These are phyloP conservation scores for Cordia subcordata DNA, from an alignment of 257 asterid genomes.

Conservation along the genomic window DNA sequence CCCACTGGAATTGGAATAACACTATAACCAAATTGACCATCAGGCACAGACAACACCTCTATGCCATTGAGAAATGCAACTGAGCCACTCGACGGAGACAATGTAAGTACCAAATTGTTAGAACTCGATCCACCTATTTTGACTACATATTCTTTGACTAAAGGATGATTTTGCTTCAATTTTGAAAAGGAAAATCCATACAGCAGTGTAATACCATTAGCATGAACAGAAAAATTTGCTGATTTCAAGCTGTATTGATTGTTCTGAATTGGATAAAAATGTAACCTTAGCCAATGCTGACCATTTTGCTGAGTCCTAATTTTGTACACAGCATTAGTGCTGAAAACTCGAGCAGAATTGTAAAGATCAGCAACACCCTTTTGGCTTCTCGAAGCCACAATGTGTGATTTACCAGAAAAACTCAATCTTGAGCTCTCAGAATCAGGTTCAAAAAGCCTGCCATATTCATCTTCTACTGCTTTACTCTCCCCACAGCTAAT, in stretches of 20 bases:
- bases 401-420: constrained; percentile 19
- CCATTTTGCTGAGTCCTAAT: constrained; percentile 29
- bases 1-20: constrained; percentile 23
- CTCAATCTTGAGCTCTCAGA: constrained; percentile 24
- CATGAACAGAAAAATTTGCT: constrained; percentile 35
- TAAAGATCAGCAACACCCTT: constrained; percentile 13
- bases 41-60: constrained; percentile 31
- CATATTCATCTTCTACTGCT: constrained; percentile 25
- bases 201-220: constrained; percentile 33
- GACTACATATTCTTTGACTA: constrained; percentile 32
- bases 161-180: constrained; percentile 9
- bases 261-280: constrained; percentile 27
- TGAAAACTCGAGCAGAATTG: constrained; percentile 31
- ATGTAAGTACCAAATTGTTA: constrained; percentile 14
- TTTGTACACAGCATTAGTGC: constrained; percentile 17
- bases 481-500: constrained; percentile 30
- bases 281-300: constrained; percentile 38
- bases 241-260: constrained; percentile 19
- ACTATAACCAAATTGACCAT: constrained; percentile 22
- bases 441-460: constrained; percentile 35
- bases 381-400: constrained; percentile 16
- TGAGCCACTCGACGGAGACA: constrained; percentile 25
- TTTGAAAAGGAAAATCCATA: constrained; percentile 30
- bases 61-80: constrained; percentile 35
- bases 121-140: constrained; percentile 24